Percentiles rank a stretch among this genome's conserved stretches.
Evolutionary conservation across 164 flowering plant species (phyloP).

Genomic region (Kalanchoe fedtschenkoi): DNA sequence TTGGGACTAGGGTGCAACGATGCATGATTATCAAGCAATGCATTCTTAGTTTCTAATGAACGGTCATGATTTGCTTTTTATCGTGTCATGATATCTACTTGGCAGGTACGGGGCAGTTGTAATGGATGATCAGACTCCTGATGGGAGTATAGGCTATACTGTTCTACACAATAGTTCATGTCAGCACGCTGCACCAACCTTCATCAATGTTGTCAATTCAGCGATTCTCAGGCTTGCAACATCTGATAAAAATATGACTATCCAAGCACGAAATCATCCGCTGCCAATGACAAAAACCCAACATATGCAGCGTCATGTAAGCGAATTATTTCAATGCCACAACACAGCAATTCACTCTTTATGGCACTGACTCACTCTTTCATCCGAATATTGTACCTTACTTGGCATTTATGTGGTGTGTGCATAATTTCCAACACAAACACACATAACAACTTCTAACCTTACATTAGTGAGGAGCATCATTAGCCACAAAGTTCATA

Average conservation of each 20-base stretch:
- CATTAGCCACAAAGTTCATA: neutral
- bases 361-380: neutral
- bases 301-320: slow-evolving; percentile 75
- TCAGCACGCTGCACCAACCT: slow-evolving; percentile 95
- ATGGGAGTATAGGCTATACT: slow-evolving; percentile 89
- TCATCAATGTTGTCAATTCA: slow-evolving; percentile 72
- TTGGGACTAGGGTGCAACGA: neutral
- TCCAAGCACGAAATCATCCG: slow-evolving; percentile 85
- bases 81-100: neutral
- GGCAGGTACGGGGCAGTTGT: slow-evolving; percentile 91
- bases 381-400: neutral
- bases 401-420: neutral
- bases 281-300: slow-evolving; percentile 84
- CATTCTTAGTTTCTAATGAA: neutral
- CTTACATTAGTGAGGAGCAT: neutral
- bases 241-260: slow-evolving; percentile 51
- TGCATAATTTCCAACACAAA: neutral
- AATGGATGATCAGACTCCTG: slow-evolving; percentile 71
- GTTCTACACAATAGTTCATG: slow-evolving; percentile 85
- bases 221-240: slow-evolving; percentile 90
- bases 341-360: neutral
- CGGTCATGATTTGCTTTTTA: neutral
- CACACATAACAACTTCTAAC: neutral
- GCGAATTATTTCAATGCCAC: slow-evolving; percentile 7
- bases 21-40: neutral